Evolutionary conservation across 2,329 filamentous ascomycete genomes (phyloP), one percentile per base, ranked within the genome.

Genomic region (Neofusicoccum laricinum): DNA sequence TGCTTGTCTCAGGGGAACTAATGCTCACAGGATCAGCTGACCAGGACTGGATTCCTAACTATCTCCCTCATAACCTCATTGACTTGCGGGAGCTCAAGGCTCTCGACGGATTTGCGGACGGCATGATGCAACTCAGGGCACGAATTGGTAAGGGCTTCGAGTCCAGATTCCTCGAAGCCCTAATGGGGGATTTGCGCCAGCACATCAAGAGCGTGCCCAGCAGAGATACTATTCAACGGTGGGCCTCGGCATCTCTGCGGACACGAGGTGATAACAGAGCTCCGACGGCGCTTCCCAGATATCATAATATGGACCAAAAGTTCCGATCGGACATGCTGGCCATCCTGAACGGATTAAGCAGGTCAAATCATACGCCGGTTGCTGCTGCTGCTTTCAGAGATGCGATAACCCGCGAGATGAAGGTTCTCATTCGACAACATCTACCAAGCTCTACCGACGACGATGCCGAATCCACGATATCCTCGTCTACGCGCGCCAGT

Each of bases 381-480:
- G 95, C 95, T 19, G 91, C 93, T n/a, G 85, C 89, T 43, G 87
- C 89, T 0, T 98, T 95, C 76, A 87, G 94, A 68, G 93, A 96
- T 45, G 85, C 91, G 0, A 87, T 96, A 12, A 80, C 96, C 67
- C 88, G 91, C 57, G 95, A 99, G 76, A 89, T 98, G 74, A 90
- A 94, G 70, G 88, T 86, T 38, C 81, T 98, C 55, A 94, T 99
- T 57, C 86, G 93, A 62, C 87, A 88, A 64, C 90, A 94, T 25
- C 82, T 99, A 43, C 95, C 95, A 0, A 97, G 93, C 72, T 96
- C 94, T 11, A 95, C 88, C 70, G 95, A 99, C 66, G 94, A 98
- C 69, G 95, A 99, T 73, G 91, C 90, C 66, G 92, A 95, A 74
- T 96, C 93, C 0, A 90, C 94, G 80, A 88, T 94, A 78, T 93